These are phyloP conservation scores for Hygrophila difformis DNA, from an alignment of 257 asterid species.

Conservation along the genomic window DNA sequence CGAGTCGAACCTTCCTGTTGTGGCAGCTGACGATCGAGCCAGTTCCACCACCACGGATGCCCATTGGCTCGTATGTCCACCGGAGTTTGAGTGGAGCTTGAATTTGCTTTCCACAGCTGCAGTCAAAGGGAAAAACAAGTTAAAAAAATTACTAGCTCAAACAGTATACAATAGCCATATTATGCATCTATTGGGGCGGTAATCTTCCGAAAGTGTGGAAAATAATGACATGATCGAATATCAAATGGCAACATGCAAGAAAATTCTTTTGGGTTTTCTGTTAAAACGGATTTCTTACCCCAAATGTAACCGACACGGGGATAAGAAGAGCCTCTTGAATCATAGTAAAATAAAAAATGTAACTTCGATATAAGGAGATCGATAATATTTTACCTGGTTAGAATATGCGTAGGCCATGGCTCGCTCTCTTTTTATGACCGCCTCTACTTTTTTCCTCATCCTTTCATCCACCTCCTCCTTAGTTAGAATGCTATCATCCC, in stretches of 20 bases:
- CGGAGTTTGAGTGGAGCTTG: conserved; percentile 31
- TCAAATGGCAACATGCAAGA: too few relatives aligned
- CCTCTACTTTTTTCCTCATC: conserved; percentile 64
- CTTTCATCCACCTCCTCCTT: conserved; percentile 77
- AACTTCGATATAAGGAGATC: too few relatives aligned
- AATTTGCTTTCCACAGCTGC: conserved; percentile 66
- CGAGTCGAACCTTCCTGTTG: conserved; percentile 22
- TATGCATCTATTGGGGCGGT: too few relatives aligned
- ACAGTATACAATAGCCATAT: too few relatives aligned
- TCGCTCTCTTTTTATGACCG: conserved; percentile 83
- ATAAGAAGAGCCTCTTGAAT: too few relatives aligned
- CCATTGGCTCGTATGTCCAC: conserved; percentile 46
- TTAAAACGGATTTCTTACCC: too few relatives aligned
- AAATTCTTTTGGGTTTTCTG: too few relatives aligned
- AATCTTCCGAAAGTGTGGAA: too few relatives aligned
- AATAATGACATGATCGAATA: too few relatives aligned
- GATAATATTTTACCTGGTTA: conserved; percentile 88
- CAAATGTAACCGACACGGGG: too few relatives aligned
- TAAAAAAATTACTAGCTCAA: not conserved
- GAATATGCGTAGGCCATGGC: conserved; percentile 97
- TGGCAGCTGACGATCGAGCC: conserved; percentile 78
- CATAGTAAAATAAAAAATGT: not conserved
- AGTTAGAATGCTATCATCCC: conserved; percentile 82
- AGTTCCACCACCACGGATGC: conserved; percentile 97
- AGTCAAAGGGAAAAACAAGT: not conserved